A percentile compares a stretch with the other conserved stretches of the same genome.
Evolutionary conservation across 2,329 filamentous ascomycete genomes (phyloP).

Genomic region (Nannizzia gypsea): DNA sequence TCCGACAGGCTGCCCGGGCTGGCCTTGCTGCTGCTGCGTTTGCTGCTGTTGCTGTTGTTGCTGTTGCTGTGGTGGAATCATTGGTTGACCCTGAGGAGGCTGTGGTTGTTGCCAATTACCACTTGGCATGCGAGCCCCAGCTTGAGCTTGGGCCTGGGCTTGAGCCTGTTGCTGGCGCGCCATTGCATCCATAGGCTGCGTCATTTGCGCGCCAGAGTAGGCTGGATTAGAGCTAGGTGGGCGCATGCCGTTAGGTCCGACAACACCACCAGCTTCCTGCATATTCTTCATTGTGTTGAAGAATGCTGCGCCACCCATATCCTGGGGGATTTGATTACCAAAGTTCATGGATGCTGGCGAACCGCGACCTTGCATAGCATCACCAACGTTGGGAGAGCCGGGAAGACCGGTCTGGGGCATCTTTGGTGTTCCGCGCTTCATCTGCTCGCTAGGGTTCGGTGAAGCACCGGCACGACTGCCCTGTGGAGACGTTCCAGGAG

Average conservation of each 20-base stretch:
- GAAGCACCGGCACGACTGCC: slow-evolving; percentile 47
- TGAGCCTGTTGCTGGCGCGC: slow-evolving; percentile 21
- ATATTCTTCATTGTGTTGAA: slow-evolving; percentile 34
- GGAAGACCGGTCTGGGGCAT: slow-evolving; percentile 46
- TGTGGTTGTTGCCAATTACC: slow-evolving; percentile 28
- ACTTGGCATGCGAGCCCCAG: slow-evolving; percentile 26
- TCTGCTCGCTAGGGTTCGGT: slow-evolving; percentile 50
- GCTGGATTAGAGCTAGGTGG: slow-evolving; percentile 43
- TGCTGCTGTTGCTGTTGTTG: slow-evolving; percentile 32
- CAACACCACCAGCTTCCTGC: slow-evolving; percentile 25
- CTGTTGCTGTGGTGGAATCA: slow-evolving; percentile 26
- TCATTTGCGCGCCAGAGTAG: slow-evolving; percentile 33
- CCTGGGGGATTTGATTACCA: slow-evolving; percentile 38
- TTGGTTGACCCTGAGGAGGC: slow-evolving; percentile 31
- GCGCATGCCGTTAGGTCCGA: slow-evolving; percentile 45
- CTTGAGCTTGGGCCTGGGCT: slow-evolving; percentile 10
- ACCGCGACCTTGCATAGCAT: slow-evolving; percentile 44
- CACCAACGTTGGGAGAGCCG: slow-evolving; percentile 46
- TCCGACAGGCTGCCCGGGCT: slow-evolving; percentile 37
- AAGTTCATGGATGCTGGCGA: slow-evolving; percentile 51
- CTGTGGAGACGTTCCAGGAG: slow-evolving; percentile 46
- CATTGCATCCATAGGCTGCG: slow-evolving; percentile 33
- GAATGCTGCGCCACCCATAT: slow-evolving; percentile 31
- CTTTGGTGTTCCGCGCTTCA: slow-evolving; percentile 52
- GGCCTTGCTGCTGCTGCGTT: slow-evolving; percentile 29